phyloP scores from a whole-genome alignment of 179 eudicot genomes.

The Gypsophila paniculata region DNA sequence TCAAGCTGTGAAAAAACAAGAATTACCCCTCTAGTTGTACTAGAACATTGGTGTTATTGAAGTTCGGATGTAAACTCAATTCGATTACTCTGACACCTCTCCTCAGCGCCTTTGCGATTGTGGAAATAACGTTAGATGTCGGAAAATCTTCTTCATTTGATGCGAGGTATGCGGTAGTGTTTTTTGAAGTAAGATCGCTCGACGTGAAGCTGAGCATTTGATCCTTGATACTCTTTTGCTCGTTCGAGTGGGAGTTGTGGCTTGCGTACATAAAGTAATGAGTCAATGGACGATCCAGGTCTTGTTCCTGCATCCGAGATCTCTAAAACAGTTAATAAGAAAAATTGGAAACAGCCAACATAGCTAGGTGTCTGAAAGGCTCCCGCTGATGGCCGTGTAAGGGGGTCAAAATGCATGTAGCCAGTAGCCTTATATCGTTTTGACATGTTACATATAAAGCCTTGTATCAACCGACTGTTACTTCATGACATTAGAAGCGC shows the following conservation, averaged over 20 bases:
- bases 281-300: constrained; percentile 4
- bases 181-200: neutral
- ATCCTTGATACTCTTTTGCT: neutral
- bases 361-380: neutral
- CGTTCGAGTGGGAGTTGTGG: constrained; percentile 14
- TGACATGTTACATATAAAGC: too few species aligned
- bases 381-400: too few species aligned
- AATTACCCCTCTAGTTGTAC: constrained; percentile 17
- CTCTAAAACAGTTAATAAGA: neutral
- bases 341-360: neutral
- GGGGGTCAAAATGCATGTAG: too few species aligned
- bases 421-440: too few species aligned
- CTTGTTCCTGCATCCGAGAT: constrained; percentile 11
- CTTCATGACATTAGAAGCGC: too few species aligned
- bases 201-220: neutral
- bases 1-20: neutral
- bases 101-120: constrained; percentile 19
- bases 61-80: constrained; percentile 15
- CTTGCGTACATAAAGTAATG: constrained; percentile 24
- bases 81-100: constrained; percentile 23
- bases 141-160: neutral
- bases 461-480: neutral
- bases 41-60: neutral
- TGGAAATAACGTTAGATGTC: neutral
- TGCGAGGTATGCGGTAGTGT: neutral